Evolutionary conservation across 2,329 filamentous ascomycete species (phyloP), one percentile per base, ranked within the genome.

Genomic region (Neopestalotiopsis rosae): DNA sequence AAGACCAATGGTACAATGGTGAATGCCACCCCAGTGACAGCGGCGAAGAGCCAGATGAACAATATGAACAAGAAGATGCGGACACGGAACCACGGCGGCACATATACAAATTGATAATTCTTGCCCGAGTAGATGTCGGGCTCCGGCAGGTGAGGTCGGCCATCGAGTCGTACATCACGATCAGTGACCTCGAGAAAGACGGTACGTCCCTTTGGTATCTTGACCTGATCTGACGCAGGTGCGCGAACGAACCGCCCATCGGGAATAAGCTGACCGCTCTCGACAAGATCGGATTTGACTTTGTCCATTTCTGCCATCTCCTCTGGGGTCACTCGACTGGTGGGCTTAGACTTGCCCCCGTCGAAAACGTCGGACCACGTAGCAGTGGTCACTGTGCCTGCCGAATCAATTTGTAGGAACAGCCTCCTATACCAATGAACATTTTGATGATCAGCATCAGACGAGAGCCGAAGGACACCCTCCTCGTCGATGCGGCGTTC

Each of bases 211-310:
- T 97, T 97, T 3, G 94, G 93, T 45, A 98, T 95, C 76, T 97
- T 94, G 72, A 98, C 93, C 78, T 97, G 94, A 79, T 99, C 96
- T 1, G 94, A 97, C 20, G 94, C 95, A 12, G 96, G 96, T n/a
- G 94, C 94, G 61, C 94, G 90, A 30, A 98, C 95, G 78, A 95
- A 98, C 69, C 87, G 89, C 5, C 96, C 96, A 73, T 95, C 90
- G 2, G 88, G 87, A 17, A 90, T 77, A 69, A 97, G 79, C 69
- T 89, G 85, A 1, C 83, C 80, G 0, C 85, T 79, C 0, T 76
- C 72, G n/a, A 88, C 83, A 0, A 90, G 83, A 0, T 73, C 69
- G 2, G 71, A 77, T 79, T 86, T 90, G 70, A 75, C 82, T 2
- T 73, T 72, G 49, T 80, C 79, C 63, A 84, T 70, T 0, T 69